Evolutionary conservation across 345 rosid genomes (phyloP).

Genomic region (Camelina neglecta): DNA sequence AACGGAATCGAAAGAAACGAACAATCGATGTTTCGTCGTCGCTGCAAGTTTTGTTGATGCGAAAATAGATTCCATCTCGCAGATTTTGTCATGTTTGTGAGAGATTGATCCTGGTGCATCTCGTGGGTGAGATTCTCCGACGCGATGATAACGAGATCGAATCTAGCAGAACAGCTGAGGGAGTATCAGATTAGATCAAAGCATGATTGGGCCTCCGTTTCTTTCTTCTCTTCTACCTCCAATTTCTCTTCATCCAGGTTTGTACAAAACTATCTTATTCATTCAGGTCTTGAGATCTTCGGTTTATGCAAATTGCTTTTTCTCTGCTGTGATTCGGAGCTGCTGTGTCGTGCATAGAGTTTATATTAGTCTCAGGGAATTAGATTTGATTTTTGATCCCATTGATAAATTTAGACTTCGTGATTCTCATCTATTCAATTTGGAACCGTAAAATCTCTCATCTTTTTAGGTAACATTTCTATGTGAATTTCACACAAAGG

Average conservation of each 20-base stretch:
- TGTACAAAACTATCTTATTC: background rate
- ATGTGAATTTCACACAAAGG: background rate
- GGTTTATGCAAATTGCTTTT: background rate
- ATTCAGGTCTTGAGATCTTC: slow-evolving; percentile 4
- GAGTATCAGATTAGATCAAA: slow-evolving; percentile 97
- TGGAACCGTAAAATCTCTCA: background rate
- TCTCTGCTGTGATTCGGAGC: background rate
- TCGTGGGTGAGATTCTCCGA: background rate
- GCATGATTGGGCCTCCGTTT: slow-evolving; percentile 97
- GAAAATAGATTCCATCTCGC: background rate
- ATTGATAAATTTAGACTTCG: background rate
- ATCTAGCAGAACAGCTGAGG: slow-evolving; percentile 87
- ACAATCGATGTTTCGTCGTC: slow-evolving; percentile 31
- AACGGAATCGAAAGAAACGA: slow-evolving; percentile 41
- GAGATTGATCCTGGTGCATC: background rate
- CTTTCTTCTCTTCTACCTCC: slow-evolving; percentile 92
- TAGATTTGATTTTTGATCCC: background rate
- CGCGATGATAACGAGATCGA: slow-evolving; percentile 94
- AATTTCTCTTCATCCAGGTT: slow-evolving; percentile 77
- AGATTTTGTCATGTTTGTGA: background rate
- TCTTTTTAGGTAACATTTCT: background rate
- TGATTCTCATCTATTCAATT: background rate
- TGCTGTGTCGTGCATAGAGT: background rate
- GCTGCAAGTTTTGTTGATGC: slow-evolving; percentile 3
- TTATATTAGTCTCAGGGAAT: background rate